Conservation (phyloP, 257 asterid species). For the Solanum paucissectum region DNA sequence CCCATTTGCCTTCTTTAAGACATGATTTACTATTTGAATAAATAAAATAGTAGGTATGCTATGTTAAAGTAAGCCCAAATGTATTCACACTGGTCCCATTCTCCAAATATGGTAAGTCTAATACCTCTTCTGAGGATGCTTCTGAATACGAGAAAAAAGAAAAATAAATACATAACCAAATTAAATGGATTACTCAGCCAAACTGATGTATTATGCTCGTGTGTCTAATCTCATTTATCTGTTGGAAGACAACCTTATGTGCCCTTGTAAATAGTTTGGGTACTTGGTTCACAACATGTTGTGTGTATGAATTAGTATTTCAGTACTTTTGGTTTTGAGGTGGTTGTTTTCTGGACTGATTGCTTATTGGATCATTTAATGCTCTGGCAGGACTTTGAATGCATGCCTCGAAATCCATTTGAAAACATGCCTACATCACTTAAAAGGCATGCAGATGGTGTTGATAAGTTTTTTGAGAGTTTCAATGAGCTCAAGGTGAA, state of each 20-base stretch:
- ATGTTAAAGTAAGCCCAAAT: neutral
- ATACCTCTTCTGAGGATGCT: neutral
- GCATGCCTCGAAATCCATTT: constrained; percentile 77
- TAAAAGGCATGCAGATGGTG: constrained; percentile 29
- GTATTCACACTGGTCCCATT: neutral
- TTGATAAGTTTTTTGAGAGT: constrained; percentile 47
- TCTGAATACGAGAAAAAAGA: neutral
- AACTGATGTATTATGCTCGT: neutral
- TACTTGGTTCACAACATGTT: neutral
- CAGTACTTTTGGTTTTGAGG: neutral
- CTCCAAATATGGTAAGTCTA: neutral
- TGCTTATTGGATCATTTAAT: neutral
- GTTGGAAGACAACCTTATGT: neutral
- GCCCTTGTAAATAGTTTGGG: neutral
- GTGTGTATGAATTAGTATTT: neutral
- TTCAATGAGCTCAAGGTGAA: constrained; percentile 37
- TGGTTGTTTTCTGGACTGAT: neutral
- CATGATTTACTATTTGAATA: neutral
- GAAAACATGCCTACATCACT: constrained; percentile 60
- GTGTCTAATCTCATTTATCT: neutral
- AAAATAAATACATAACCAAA: neutral
- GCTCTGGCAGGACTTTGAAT: constrained; percentile 67
- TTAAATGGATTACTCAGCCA: neutral
- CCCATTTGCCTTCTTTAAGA: neutral
- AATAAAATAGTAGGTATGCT: neutral